Conservation (phyloP, 2,329 filamentous ascomycete genomes). For the Fusarium albosuccineum region DNA sequence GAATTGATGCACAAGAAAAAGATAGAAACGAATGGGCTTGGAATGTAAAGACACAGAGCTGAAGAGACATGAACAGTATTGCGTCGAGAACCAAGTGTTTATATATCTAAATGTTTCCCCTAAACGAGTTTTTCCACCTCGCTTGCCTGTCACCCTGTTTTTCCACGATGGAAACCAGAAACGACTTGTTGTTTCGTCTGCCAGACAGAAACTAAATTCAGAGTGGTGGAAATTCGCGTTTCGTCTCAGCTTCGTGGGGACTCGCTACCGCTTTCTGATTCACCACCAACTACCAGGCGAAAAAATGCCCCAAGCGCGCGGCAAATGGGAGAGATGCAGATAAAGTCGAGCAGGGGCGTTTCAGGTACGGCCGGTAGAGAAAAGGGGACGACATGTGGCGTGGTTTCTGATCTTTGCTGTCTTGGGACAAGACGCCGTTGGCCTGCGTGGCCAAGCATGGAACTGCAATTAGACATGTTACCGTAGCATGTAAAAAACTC, state of each 20-base stretch:
- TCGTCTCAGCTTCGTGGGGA: constrained; percentile 42
- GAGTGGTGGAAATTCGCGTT: constrained; percentile 39
- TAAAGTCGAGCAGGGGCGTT: constrained; percentile 5
- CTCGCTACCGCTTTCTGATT: constrained; percentile 20
- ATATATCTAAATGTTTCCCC: constrained; percentile 17
- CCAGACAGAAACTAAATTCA: constrained; percentile 25
- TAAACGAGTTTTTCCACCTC: not conserved
- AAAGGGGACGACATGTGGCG: not conserved
- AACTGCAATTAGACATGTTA: not conserved
- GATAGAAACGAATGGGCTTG: constrained; percentile 29
- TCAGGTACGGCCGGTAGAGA: constrained; percentile 8
- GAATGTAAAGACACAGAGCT: constrained; percentile 33
- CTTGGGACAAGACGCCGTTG: not conserved
- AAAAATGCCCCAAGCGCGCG: constrained; percentile 27
- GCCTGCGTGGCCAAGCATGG: constrained; percentile 5
- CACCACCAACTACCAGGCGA: not conserved
- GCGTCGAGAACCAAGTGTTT: constrained; percentile 10
- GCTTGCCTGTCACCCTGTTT: not conserved
- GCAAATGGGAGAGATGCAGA: constrained; percentile 9
- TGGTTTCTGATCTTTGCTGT: constrained; percentile 1
- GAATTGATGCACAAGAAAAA: constrained; percentile 15
- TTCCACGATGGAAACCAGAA: not conserved
- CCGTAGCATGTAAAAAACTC: not conserved
- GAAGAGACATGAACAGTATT: constrained; percentile 15
- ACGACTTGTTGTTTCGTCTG: constrained; percentile 18